Evolutionary conservation across 2,329 filamentous ascomycete species (phyloP), one percentile per base, ranked within the genome.

Genomic region (Pseudonectria foliicola): DNA sequence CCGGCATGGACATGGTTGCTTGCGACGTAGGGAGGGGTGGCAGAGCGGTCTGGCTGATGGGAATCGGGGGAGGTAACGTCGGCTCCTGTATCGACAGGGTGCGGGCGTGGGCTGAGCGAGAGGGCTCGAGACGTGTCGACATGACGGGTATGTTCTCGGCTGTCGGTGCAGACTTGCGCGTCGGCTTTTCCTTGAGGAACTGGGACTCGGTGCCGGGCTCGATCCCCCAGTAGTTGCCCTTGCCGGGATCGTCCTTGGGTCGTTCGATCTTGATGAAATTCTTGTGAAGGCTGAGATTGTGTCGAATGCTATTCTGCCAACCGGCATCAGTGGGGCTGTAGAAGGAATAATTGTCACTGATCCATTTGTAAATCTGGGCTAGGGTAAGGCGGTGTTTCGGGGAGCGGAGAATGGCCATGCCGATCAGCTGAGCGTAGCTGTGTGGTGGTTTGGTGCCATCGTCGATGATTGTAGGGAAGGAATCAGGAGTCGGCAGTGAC

Each of bases 271-370:
- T 96, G 57, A 89, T 80, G 55, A 96, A 96, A 30, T 85, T 86
- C 65, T 96, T 96, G 71, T 95, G 94, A 29, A 98, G 71, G 55
- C 89, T 95, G 24, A 98, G 77, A 51, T 98, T 98, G 63, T 98
- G 92, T 24, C 92, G 84, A 59, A 98, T 98, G 66, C 92, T 96
- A 62, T 98, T 98, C 63, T 96, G 90, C 92, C 92, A 98, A 44
- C 92, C 90, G 10, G 85, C 80, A 52, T 95, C 88, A 37, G 81
- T 76, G 28, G 79, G 75, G 48, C 77, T 81, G 67, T 96, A 98
- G 63, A 90, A 95, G 5, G 77, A 80, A 58, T 85, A 96, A 13
- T 82, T 89, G 57, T 93, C 86, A n/a, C 87, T 93, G 52, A 98
- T 96, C 90, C 92, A 98, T 57, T 94, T 95, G 73, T 96, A 98